Conservation (phyloP, 805 yeast genomes). For the baker's yeast (Saccharomyces cerevisiae) region DNA sequence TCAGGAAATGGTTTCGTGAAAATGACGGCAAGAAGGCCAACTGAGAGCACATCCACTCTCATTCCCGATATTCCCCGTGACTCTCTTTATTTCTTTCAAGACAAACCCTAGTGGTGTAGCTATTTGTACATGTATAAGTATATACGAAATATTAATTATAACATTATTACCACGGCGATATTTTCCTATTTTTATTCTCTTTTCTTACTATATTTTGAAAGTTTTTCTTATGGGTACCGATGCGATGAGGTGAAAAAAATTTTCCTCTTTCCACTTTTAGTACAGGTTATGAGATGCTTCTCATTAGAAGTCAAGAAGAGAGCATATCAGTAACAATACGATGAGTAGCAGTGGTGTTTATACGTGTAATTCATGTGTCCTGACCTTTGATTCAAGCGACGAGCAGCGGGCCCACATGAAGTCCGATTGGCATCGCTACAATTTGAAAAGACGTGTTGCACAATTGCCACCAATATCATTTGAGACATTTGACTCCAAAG, state of each 20-base stretch:
- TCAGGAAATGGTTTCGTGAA: slow-evolving; percentile 37
- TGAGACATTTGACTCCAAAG: slow-evolving; percentile 62
- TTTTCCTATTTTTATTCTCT: neutral
- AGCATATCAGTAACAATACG: neutral
- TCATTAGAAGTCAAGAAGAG: neutral
- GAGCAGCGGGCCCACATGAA: slow-evolving; percentile 90
- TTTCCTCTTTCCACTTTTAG: neutral
- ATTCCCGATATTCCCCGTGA: neutral
- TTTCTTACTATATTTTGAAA: neutral
- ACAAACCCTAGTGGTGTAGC: neutral
- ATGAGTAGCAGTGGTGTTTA: slow-evolving; percentile 12
- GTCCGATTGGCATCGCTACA: slow-evolving; percentile 96
- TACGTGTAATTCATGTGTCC: slow-evolving; percentile 85
- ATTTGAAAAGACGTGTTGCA: slow-evolving; percentile 90
- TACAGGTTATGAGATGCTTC: neutral
- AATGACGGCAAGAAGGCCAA: neutral
- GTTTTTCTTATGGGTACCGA: neutral
- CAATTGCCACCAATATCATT: slow-evolving; percentile 67
- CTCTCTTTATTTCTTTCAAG: neutral
- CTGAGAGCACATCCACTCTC: neutral
- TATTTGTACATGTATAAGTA: neutral
- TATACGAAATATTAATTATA: neutral
- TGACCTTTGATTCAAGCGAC: slow-evolving; percentile 66
- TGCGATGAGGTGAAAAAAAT: neutral
- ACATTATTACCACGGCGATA: neutral